These are phyloP conservation scores for Barnettozyma wickerhamii DNA, from an alignment of 805 yeast genomes.

Conservation along the genomic window DNA sequence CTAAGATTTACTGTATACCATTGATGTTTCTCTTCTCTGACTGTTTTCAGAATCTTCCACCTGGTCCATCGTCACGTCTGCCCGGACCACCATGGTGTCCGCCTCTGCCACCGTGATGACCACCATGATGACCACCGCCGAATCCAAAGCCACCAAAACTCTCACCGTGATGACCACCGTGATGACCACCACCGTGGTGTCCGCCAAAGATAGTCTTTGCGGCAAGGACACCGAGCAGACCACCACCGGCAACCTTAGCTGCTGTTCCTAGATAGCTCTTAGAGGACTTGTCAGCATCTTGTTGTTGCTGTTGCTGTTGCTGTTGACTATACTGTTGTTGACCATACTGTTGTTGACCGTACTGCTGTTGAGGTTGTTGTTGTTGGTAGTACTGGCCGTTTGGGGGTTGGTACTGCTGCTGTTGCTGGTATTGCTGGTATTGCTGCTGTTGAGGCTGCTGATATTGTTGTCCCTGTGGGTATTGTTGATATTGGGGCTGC, in stretches of 20 bases:
- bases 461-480: neutral
- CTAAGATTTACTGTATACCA: too few species aligned
- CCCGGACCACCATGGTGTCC: too few species aligned
- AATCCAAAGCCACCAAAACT: neutral
- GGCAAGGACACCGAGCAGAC: constrained; percentile 2
- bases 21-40: too few species aligned
- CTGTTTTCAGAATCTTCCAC: too few species aligned
- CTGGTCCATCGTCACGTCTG: too few species aligned
- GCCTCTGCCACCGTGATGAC: too few species aligned
- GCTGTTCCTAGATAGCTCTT: neutral
- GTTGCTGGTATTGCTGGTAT: neutral
- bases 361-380: neutral
- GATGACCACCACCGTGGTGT: neutral
- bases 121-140: too few species aligned
- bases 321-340: constrained; percentile 2
- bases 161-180: neutral
- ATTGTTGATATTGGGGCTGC: neutral
- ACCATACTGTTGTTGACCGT: neutral
- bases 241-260: constrained; percentile 8
- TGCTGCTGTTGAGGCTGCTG: constrained; percentile 1
- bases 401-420: neutral
- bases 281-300: neutral
- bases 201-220: neutral
- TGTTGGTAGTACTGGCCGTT: too few species aligned
- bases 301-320: neutral